Evolutionary conservation across 2,329 filamentous ascomycete genomes (phyloP).

Genomic region (Cytospora piceicola): DNA sequence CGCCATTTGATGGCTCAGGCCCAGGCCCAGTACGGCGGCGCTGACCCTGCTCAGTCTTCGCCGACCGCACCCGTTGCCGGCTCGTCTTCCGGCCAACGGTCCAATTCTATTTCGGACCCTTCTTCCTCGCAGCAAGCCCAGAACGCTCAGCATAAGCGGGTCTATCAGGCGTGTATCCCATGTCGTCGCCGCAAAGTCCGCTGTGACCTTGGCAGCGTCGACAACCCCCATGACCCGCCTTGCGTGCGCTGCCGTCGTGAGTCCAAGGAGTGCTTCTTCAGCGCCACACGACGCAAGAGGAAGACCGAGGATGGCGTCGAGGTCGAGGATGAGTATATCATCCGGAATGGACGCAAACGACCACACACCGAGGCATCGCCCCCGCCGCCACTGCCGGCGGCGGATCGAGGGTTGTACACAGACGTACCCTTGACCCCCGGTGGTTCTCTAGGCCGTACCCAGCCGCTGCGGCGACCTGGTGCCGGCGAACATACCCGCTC

Average conservation of each 20-base stretch:
- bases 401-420: slow-evolving; percentile 53
- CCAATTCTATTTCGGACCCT: slow-evolving; percentile 30
- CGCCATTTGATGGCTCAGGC: slow-evolving; percentile 25
- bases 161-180: slow-evolving; percentile 67
- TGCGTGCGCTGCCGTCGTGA: slow-evolving; percentile 93
- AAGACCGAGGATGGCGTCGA: slow-evolving; percentile 67
- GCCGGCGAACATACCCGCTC: slow-evolving; percentile 41
- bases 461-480: slow-evolving; percentile 66
- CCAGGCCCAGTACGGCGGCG: slow-evolving; percentile 12
- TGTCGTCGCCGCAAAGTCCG: slow-evolving; percentile 65
- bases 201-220: slow-evolving; percentile 73
- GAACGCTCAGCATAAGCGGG: slow-evolving; percentile 58
- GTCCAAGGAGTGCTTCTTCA: slow-evolving; percentile 97
- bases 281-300: slow-evolving; percentile 88
- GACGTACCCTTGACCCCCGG: slow-evolving; percentile 67
- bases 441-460: slow-evolving; percentile 65
- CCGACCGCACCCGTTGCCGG: slow-evolving; percentile 22
- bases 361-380: slow-evolving; percentile 53
- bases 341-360: slow-evolving; percentile 75
- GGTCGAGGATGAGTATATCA: slow-evolving; percentile 67
- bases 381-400: slow-evolving; percentile 34
- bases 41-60: slow-evolving; percentile 29
- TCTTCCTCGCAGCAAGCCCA: slow-evolving; percentile 29
- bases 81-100: slow-evolving; percentile 28
- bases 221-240: slow-evolving; percentile 91